Evolutionary conservation across 2,329 filamentous ascomycete genomes (phyloP).

Genomic region (Penicillium sp.): DNA sequence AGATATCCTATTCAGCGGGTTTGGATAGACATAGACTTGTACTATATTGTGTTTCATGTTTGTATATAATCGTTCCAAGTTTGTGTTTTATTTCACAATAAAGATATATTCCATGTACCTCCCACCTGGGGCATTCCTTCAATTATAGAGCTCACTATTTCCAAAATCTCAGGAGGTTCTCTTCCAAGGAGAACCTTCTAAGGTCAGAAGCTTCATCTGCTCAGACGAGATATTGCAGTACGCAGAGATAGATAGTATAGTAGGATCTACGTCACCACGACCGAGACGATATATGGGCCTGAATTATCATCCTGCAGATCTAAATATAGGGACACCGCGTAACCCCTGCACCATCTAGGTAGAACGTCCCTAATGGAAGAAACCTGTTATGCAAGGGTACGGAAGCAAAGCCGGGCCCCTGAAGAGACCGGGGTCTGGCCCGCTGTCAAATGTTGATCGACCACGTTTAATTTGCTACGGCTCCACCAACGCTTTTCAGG

Average conservation of each 20-base stretch:
- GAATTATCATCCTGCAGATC: not conserved
- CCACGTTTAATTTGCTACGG: constrained; percentile 16
- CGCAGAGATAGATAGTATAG: not conserved
- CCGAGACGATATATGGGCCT: not conserved
- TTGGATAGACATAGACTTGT: constrained; percentile 9
- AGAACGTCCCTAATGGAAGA: not conserved
- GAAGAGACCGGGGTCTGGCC: not conserved
- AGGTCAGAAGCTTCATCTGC: not conserved
- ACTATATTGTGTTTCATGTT: constrained; percentile 9
- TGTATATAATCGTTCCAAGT: constrained; percentile 20
- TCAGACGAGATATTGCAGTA: not conserved
- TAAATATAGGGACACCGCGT: not conserved
- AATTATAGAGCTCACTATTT: not conserved
- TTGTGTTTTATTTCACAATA: constrained; percentile 7
- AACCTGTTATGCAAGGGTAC: not conserved
- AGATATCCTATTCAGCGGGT: constrained; percentile 12
- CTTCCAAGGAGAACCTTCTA: no score
- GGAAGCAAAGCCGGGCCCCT: not conserved
- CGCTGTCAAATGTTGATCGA: constrained; percentile 21
- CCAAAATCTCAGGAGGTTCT: no score
- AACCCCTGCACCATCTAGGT: not conserved
- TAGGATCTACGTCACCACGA: not conserved
- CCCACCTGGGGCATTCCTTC: not conserved
- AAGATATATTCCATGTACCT: not conserved
- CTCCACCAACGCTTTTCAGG: constrained; percentile 9